phyloP scores from a whole-genome alignment of 164 flowering plant genomes.

The Umbellularia californica region DNA sequence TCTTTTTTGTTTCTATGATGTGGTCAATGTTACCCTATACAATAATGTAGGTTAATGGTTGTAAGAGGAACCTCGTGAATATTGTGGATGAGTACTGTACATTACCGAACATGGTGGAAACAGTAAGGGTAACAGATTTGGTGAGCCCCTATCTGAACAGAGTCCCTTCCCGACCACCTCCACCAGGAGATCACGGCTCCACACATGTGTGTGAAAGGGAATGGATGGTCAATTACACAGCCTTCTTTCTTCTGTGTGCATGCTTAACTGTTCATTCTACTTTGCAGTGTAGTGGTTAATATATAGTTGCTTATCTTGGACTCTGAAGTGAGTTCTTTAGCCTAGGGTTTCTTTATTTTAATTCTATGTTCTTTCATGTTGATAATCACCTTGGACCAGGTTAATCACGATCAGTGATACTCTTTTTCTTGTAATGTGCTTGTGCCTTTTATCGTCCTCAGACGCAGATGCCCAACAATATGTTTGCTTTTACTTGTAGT shows the following conservation, averaged over 20 bases:
- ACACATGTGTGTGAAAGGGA: no score
- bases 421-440: background rate
- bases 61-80: no score
- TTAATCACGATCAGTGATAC: background rate
- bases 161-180: no score
- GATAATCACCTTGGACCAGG: background rate
- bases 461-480: background rate
- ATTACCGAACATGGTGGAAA: no score
- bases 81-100: no score
- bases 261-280: background rate
- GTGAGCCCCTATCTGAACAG: no score
- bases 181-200: no score
- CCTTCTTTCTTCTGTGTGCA: background rate
- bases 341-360: no score
- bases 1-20: no score
- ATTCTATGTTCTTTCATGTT: background rate
- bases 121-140: no score
- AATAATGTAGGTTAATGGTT: no score
- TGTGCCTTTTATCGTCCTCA: background rate
- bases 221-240: background rate
- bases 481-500: background rate
- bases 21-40: no score
- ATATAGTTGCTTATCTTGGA: background rate
- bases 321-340: background rate
- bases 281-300: background rate